A percentile compares a stretch with the other conserved stretches of the same genome.
Conservation (phyloP, 2,329 filamentous ascomycete species). For the Lecanicillium sp. region DNA sequence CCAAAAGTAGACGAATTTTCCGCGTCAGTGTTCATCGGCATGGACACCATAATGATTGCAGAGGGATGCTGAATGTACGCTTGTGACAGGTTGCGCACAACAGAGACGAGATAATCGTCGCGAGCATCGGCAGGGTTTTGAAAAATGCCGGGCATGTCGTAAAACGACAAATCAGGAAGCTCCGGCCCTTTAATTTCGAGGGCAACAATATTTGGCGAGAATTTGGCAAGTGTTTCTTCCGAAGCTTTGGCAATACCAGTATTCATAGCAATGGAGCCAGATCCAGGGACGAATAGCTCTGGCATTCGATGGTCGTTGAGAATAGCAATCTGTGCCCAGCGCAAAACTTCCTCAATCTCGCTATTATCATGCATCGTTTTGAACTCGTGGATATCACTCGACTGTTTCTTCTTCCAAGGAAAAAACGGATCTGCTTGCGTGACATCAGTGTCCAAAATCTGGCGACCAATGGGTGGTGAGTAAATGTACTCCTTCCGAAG, state of each 20-base stretch:
- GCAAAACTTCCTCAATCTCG: constrained; percentile 59
- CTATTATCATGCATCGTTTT: constrained; percentile 51
- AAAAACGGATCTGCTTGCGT: constrained; percentile 48
- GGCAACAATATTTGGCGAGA: constrained; percentile 74
- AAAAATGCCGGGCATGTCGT: constrained; percentile 79
- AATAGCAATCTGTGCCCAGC: constrained; percentile 69
- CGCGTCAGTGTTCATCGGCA: constrained; percentile 71
- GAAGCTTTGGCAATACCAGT: constrained; percentile 25
- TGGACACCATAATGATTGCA: constrained; percentile 68
- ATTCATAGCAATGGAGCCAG: constrained; percentile 32
- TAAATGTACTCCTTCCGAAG: constrained; percentile 59
- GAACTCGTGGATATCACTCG: constrained; percentile 46
- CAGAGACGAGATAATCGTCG: constrained; percentile 59
- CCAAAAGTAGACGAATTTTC: constrained; percentile 65
- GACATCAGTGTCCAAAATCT: constrained; percentile 36
- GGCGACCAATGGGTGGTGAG: constrained; percentile 27
- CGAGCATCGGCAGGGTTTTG: constrained; percentile 55
- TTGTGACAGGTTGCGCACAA: constrained; percentile 63
- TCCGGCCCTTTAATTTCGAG: constrained; percentile 66
- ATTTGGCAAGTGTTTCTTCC: constrained; percentile 49
- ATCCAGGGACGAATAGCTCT: constrained; percentile 44
- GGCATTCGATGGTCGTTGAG: constrained; percentile 55
- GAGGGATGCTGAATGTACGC: constrained; percentile 62
- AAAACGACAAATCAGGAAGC: constrained; percentile 70
- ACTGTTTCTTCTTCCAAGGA: constrained; percentile 51